These are phyloP conservation scores for Vigna angularis DNA, from an alignment of 306 rosid species.

Conservation along the genomic window DNA sequence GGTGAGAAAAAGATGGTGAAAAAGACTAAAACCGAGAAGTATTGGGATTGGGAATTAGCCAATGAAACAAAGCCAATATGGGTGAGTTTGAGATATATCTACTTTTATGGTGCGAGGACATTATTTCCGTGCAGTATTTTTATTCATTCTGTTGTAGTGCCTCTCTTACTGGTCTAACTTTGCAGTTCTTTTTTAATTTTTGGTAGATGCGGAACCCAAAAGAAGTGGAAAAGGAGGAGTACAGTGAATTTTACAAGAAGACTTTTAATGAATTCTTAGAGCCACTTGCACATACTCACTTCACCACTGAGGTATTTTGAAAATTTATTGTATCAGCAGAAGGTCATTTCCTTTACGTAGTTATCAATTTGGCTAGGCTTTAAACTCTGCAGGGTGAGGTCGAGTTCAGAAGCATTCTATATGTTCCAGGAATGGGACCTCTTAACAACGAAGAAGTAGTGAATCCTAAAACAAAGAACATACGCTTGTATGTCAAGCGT, in stretches of 20 bases:
- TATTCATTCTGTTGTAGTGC: constrained; percentile 20
- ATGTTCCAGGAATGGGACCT: constrained; percentile 97
- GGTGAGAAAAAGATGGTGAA: constrained; percentile 79
- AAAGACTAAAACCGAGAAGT: constrained; percentile 87
- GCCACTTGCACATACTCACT: constrained; percentile 87
- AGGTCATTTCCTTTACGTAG: not conserved
- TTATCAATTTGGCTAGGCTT: constrained; percentile 27
- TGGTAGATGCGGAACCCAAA: constrained; percentile 88
- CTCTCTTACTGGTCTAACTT: constrained; percentile 34
- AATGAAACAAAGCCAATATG: constrained; percentile 98
- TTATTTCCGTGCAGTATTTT: not conserved
- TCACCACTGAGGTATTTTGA: constrained; percentile 85
- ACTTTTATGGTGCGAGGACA: constrained; percentile 16
- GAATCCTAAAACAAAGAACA: constrained; percentile 93
- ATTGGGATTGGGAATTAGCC: constrained; percentile 98
- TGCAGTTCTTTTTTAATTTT: not conserved
- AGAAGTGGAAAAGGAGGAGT: constrained; percentile 87
- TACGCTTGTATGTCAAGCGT: constrained; percentile 91
- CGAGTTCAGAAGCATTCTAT: constrained; percentile 93
- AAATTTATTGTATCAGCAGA: not conserved
- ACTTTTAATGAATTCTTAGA: constrained; percentile 90
- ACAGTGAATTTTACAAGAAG: constrained; percentile 90
- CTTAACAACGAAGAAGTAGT: constrained; percentile 93
- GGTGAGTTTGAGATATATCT: constrained; percentile 66
- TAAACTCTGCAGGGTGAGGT: constrained; percentile 86